Base-by-base conservation (phyloP, 2,329 filamentous ascomycete genomes). In the Alternaria ethzedia region DNA sequence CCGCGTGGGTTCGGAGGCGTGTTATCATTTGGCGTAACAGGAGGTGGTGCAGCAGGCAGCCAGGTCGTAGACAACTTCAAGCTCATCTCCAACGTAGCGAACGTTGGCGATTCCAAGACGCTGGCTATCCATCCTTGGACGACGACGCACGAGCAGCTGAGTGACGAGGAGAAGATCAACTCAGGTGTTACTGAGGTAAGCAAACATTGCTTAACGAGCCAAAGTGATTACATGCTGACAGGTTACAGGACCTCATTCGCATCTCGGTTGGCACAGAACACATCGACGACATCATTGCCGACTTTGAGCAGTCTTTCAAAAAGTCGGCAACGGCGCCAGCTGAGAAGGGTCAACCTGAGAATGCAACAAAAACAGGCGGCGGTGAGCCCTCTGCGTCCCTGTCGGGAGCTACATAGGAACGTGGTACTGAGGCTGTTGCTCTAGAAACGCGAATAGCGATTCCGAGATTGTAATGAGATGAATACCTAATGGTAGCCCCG, bases 261-360 rank as follows among this genome's bases (percentile, higher is more conserved):
- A 96, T 98, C 76, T 97, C 94, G 0, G 94, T 97, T 63, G 95
- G 95, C 56, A 97, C 91, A 1, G 95, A 98, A 83, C 94, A 97
- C 80, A 97, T 98, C 78, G 94, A 97, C 83, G 95, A 98, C 77
- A 97, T 98, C 75, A 96, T 97, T 76, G 91, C 90, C 72, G 95
- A 98, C 82, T 97, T 98, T 78, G 91, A 95, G 81, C 94, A 97
- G 84, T 92, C 92, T 0, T 96, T 97, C 82, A 86, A 88, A 77
- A 86, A 87, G 25, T 77, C 82, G 7, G 81, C 81, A 1, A 84
- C 82, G 10, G 83, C 83, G 76, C 82, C 80, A 8, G 72, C 74
- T 5, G 72, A 76, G 63, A 71, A 77, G 61, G 78, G 78, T 51
- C 66, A 77, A 54, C 58, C 73, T 8, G 66, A 60, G 49, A 80